phyloP scores from a whole-genome alignment of 371 early-diverging fungal genomes.

The Gilbertella persicaria region DNA sequence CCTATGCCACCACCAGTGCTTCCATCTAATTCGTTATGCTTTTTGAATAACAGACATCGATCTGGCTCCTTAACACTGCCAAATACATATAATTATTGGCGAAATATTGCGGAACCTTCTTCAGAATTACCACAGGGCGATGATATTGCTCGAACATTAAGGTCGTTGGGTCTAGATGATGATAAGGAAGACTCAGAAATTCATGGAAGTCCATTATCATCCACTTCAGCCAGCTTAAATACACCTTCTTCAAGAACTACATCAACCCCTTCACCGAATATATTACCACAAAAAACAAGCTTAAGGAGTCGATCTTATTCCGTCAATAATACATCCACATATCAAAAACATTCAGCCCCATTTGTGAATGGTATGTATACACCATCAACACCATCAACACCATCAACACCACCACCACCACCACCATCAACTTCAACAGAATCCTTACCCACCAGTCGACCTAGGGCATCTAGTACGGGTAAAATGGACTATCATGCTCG shows the following conservation, averaged over 20 bases:
- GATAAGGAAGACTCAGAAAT: slow-evolving; percentile 30
- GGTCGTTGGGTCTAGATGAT: slow-evolving; percentile 80
- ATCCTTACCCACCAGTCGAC: slow-evolving; percentile 27
- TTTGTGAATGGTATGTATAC: not conserved
- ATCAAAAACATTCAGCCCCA: slow-evolving; percentile 16
- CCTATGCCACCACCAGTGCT: slow-evolving; percentile 32
- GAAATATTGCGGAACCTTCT: slow-evolving; percentile 37
- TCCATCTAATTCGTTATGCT: not conserved
- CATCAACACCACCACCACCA: not conserved
- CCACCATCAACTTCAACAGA: slow-evolving; percentile 28
- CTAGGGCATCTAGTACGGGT: slow-evolving; percentile 61
- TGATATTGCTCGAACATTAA: slow-evolving; percentile 69
- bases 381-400: not conserved
- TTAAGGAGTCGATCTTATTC: slow-evolving; percentile 64
- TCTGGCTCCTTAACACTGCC: slow-evolving; percentile 68
- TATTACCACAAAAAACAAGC: slow-evolving; percentile 15
- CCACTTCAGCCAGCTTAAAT: slow-evolving; percentile 20
- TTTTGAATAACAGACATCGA: slow-evolving; percentile 33
- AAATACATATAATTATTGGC: slow-evolving; percentile 58
- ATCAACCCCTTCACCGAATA: slow-evolving; percentile 7
- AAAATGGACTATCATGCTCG: slow-evolving; percentile 37
- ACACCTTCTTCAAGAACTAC: slow-evolving; percentile 11
- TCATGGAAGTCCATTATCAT: slow-evolving; percentile 21
- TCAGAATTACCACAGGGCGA: slow-evolving; percentile 57
- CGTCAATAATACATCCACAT: slow-evolving; percentile 63